Evolutionary conservation across 495 filamentous ascomycete species (phyloP).

Genomic region (Lentithecium fluviatile): DNA sequence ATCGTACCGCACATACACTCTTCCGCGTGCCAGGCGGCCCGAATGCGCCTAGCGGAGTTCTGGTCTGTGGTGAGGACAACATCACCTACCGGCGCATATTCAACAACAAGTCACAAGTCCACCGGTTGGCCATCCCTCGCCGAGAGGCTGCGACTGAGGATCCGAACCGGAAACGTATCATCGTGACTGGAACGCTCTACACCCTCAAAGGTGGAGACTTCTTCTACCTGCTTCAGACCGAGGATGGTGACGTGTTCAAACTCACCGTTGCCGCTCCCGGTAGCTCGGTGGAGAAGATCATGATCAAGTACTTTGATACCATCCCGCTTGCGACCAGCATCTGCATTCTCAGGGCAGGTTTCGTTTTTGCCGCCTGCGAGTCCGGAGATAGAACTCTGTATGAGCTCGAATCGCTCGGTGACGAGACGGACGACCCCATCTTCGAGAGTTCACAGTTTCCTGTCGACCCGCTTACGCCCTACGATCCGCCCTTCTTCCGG

Average conservation of each 20-base stretch:
- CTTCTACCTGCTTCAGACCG: slow-evolving; percentile 93
- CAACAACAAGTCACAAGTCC: slow-evolving; percentile 61
- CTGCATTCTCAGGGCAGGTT: slow-evolving; percentile 92
- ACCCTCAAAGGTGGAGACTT: slow-evolving; percentile 88
- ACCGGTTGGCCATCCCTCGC: slow-evolving; percentile 85
- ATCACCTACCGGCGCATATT: slow-evolving; percentile 94
- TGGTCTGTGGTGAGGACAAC: slow-evolving; percentile 92
- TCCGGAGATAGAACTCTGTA: slow-evolving; percentile 93
- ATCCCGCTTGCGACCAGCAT: slow-evolving; percentile 83
- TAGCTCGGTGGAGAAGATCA: slow-evolving; percentile 68
- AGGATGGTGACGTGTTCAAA: slow-evolving; percentile 97
- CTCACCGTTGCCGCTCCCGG: slow-evolving; percentile 87
- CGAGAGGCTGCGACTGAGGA: slow-evolving; percentile 85
- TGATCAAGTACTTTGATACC: slow-evolving; percentile 98
- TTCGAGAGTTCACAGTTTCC: slow-evolving; percentile 74
- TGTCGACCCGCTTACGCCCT: slow-evolving; percentile 65
- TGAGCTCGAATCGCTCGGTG: slow-evolving; percentile 96
- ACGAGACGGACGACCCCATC: slow-evolving; percentile 76
- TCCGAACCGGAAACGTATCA: slow-evolving; percentile 80
- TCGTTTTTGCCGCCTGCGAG: slow-evolving; percentile 89
- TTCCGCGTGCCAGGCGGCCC: slow-evolving; percentile 95
- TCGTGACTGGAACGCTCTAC: slow-evolving; percentile 91
- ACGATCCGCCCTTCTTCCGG: slow-evolving; percentile 78
- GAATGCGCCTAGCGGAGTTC: slow-evolving; percentile 89
- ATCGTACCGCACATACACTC: slow-evolving; percentile 82